These are phyloP conservation scores for Picea glauca DNA, from an alignment of 75 land plant genomes.

Conservation along the genomic window DNA sequence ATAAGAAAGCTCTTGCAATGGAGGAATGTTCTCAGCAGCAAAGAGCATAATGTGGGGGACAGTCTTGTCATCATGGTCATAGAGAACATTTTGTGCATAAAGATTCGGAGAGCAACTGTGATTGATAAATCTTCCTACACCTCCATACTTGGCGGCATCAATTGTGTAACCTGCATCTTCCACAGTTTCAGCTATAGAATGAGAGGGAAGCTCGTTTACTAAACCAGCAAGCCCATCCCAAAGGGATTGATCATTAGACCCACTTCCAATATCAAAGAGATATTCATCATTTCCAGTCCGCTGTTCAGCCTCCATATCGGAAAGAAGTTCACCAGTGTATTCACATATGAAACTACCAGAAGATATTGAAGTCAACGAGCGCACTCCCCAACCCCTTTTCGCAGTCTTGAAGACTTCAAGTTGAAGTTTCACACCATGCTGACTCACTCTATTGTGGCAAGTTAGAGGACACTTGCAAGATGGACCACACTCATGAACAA, in stretches of 20 bases:
- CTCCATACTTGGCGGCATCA: constrained; percentile 60
- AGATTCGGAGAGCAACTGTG: constrained; percentile 79
- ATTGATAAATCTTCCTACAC: constrained; percentile 65
- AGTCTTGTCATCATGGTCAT: constrained; percentile 54
- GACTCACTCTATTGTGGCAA: constrained; percentile 82
- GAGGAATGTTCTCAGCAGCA: constrained; percentile 66
- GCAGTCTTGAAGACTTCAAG: constrained; percentile 87
- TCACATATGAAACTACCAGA: constrained; percentile 89
- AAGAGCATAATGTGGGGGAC: constrained; percentile 68
- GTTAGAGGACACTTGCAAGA: constrained; percentile 67
- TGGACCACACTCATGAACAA: constrained; percentile 91
- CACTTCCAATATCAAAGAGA: constrained; percentile 72
- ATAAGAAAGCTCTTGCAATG: constrained; percentile 66
- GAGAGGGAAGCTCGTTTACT: constrained; percentile 12
- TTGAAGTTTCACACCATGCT: constrained; percentile 57
- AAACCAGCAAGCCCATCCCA: constrained; percentile 37
- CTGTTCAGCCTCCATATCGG: constrained; percentile 55
- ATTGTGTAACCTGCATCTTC: constrained; percentile 42
- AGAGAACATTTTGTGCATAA: constrained; percentile 71
- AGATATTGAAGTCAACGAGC: constrained; percentile 61
- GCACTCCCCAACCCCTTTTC: constrained; percentile 85
- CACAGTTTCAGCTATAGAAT: constrained; percentile 2
- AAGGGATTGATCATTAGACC: constrained; percentile 25
- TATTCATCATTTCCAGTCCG: constrained; percentile 73
- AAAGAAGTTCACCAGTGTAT: constrained; percentile 73